A percentile compares a stretch with the other conserved stretches of the same genome.
Conservation (phyloP, 2,329 filamentous ascomycete genomes). For the Fusarium sp. region DNA sequence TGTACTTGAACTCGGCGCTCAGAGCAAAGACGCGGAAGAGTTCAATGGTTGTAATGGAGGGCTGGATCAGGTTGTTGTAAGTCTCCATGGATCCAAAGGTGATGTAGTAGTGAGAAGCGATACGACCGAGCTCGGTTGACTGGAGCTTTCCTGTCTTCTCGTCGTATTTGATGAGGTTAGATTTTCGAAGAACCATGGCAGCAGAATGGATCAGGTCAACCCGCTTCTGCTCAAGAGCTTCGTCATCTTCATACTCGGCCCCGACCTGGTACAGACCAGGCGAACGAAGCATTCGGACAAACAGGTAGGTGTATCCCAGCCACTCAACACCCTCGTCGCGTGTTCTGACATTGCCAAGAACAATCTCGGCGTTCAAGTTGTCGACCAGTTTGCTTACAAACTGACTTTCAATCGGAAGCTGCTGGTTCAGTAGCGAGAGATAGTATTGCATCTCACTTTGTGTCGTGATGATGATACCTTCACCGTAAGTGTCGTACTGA, state of each 20-base stretch:
- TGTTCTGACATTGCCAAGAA: slow-evolving; percentile 90
- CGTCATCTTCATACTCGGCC: slow-evolving; percentile 93
- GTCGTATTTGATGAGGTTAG: slow-evolving; percentile 92
- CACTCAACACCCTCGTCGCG: slow-evolving; percentile 98
- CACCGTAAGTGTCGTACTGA: slow-evolving; percentile 97
- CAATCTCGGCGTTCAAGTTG: slow-evolving; percentile 95
- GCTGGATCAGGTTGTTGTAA: slow-evolving; percentile 95
- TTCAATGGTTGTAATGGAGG: slow-evolving; percentile 92
- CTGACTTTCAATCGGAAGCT: slow-evolving; percentile 97
- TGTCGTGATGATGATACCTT: slow-evolving; percentile 98
- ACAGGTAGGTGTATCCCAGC: slow-evolving; percentile 98
- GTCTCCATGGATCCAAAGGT: slow-evolving; percentile 96
- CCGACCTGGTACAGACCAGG: slow-evolving; percentile 96
- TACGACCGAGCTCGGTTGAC: slow-evolving; percentile 91
- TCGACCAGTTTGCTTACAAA: slow-evolving; percentile 93
- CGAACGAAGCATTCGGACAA: slow-evolving; percentile 96
- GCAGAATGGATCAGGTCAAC: slow-evolving; percentile 98
- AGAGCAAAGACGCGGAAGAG: slow-evolving; percentile 96
- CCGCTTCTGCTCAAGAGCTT: slow-evolving; percentile 91
- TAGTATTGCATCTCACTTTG: slow-evolving; percentile 98
- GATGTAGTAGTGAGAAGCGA: slow-evolving; percentile 99
- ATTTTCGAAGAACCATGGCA: slow-evolving; percentile 85
- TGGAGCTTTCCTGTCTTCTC: slow-evolving; percentile 91
- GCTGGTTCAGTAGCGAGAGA: slow-evolving; percentile 94
- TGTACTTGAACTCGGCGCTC: slow-evolving; percentile 99